Conservation (phyloP, 2,329 filamentous ascomycete genomes). For the Pezicula rhizophila region DNA sequence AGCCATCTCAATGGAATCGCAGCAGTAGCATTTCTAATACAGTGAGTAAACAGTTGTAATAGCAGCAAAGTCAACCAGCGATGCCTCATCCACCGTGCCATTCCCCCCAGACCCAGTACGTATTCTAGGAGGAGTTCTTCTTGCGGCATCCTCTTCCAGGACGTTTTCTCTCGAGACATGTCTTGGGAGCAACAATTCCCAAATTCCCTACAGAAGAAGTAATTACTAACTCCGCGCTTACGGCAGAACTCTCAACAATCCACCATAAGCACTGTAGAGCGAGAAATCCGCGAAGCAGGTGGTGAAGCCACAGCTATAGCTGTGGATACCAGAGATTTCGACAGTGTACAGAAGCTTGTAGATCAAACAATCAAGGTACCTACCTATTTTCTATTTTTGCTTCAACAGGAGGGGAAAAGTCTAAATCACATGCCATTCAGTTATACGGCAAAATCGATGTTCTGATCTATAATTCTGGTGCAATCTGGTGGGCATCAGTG, state of each 20-base stretch:
- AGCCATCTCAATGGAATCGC: background rate
- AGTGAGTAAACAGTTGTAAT: conserved; percentile 43
- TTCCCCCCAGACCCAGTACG: conserved; percentile 63
- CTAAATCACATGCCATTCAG: conserved; percentile 19
- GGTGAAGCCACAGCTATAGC: conserved; percentile 59
- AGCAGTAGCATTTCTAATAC: background rate
- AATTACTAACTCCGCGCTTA: too few species aligned
- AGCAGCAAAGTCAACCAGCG: conserved; percentile 67
- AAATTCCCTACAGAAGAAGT: too few species aligned
- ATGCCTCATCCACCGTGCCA: conserved; percentile 46
- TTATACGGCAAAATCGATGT: conserved; percentile 63
- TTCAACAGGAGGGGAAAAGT: conserved; percentile 10
- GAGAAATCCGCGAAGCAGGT: conserved; percentile 63
- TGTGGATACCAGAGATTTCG: conserved; percentile 63
- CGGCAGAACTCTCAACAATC: conserved; percentile 58
- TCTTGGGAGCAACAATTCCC: too few species aligned
- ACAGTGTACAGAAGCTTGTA: conserved; percentile 55
- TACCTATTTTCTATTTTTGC: conserved; percentile 11
- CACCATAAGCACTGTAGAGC: conserved; percentile 74
- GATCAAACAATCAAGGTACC: conserved; percentile 44
- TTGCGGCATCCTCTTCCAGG: too few species aligned
- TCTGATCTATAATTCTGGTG: conserved; percentile 76
- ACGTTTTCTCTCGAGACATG: too few species aligned
- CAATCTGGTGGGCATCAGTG: conserved; percentile 78
- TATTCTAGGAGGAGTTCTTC: too few species aligned